A percentile compares a stretch with the other conserved stretches of the same genome.
phyloP scores from a whole-genome alignment of 2,329 filamentous ascomycete species.

The Ophiostoma fasciatum region DNA sequence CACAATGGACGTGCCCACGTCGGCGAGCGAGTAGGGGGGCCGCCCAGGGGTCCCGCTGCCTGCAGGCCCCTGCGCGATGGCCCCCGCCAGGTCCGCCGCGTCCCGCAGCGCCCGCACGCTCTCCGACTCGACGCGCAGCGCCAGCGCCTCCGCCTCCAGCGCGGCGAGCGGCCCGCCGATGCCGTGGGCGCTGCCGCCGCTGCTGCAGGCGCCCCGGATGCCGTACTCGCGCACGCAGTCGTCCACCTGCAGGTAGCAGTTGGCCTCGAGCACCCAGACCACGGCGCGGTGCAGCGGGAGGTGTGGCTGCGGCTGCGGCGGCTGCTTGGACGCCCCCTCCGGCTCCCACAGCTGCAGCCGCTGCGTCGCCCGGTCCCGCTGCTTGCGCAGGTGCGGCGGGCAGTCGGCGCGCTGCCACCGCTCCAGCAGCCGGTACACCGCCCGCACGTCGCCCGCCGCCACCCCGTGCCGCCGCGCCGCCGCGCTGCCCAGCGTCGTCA shows the following conservation, averaged over 20 bases:
- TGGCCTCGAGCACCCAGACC: conserved; percentile 10
- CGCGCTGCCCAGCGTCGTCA: conserved; percentile 6
- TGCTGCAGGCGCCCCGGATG: neutral
- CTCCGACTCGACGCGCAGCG: conserved; percentile 9
- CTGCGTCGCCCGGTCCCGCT: neutral
- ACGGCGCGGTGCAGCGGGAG: conserved; percentile 10
- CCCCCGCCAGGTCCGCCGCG: neutral
- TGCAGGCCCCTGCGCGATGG: neutral
- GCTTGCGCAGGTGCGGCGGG: conserved; percentile 4
- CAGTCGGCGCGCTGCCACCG: conserved; percentile 5
- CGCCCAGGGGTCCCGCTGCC: neutral
- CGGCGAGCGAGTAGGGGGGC: conserved; percentile 5
- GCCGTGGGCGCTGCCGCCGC: neutral
- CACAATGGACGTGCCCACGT: conserved; percentile 10
- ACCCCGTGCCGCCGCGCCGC: conserved; percentile 8
- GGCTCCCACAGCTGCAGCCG: neutral
- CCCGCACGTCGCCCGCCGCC: conserved; percentile 2
- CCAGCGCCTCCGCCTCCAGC: conserved; percentile 5
- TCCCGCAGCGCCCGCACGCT: conserved; percentile 8
- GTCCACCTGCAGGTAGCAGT: conserved; percentile 13
- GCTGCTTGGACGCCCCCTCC: neutral
- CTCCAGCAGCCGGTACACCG: conserved; percentile 3
- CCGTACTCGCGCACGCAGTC: conserved; percentile 10
- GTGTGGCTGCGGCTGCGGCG: neutral
- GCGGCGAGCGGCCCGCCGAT: no score